Base-by-base conservation (phyloP, 2,329 filamentous ascomycete species). In the Pseudogymnoascus sp. region DNA sequence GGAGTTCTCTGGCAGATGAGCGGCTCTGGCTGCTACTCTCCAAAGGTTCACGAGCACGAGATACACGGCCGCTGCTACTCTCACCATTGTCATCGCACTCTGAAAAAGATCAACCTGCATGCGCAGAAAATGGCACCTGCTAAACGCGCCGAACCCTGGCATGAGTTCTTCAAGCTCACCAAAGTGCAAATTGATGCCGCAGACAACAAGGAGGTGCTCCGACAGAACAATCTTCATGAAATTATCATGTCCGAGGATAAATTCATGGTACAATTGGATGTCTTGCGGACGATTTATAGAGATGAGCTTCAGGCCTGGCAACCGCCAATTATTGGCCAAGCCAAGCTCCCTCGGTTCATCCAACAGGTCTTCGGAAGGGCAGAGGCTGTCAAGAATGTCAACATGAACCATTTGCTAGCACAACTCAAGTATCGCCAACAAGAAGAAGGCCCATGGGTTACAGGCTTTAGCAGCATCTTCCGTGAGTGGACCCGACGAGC, bases 401-500 rank as follows among this genome's bases (percentile, higher is more conserved):
- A 97, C 75, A 95, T 96, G 74, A 93, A 97, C 66, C 88, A 95
- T 73, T 83, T 99, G 19, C 79, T 99, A 23, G 89, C 93, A 1
- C 93, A 97, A 74, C 83, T 99, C 70, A 97, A 97, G 72, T 99
- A 97, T 73, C 87, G 95, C 26, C 95, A 99, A 74, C 90, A 95
- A 71, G 95, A 97, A 73, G 93, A 99, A 77, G 95, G 95, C 0
- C 95, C 95, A 0, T 99, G 92, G 87, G 88, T 99, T 64, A 82
- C 85, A 11, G 95, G 95, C 2, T 97, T 97, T 76, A 97, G 93
- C 73, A 95, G 97, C 72, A 91, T 99, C 60, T 97, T 99, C 80
- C 83, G 95, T 64, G 95, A 99, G 77, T 99, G 95, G 95, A 96
- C 97, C 66, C 86, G 95, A 67, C 97, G 97, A 75, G 95, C 95